Conservation (phyloP, 192 early-diverging fungal genomes). For the Linnemannia hyalina region DNA sequence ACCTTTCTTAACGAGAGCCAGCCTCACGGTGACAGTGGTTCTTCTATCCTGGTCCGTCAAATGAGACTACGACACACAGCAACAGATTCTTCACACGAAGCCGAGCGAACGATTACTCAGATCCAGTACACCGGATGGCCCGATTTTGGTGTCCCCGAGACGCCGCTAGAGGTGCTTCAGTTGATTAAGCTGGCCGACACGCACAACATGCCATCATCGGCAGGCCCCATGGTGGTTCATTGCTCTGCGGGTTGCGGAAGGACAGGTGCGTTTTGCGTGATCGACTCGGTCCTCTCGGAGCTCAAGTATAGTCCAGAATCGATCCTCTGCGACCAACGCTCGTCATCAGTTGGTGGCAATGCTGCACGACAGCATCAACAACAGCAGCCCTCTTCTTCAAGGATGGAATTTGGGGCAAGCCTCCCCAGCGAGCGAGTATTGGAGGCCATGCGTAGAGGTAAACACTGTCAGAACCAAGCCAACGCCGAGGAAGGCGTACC, state of each 20-base stretch:
- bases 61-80: constrained; percentile 46
- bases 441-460: background rate
- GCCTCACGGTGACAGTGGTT: constrained; percentile 55
- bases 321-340: background rate
- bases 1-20: constrained; percentile 65
- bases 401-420: background rate
- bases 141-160: constrained; percentile 89
- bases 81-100: constrained; percentile 9
- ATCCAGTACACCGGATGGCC: constrained; percentile 92
- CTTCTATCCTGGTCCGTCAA: constrained; percentile 69
- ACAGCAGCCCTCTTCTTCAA: background rate
- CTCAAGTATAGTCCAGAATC: constrained; percentile 15
- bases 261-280: constrained; percentile 72
- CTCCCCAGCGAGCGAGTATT: background rate
- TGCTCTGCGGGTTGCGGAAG: constrained; percentile 73
- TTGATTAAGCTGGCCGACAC: constrained; percentile 54
- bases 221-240: constrained; percentile 64
- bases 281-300: constrained; percentile 63
- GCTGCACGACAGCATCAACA: background rate
- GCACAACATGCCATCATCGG: constrained; percentile 26
- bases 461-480: background rate
- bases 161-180: constrained; percentile 74
- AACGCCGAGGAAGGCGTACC: background rate
- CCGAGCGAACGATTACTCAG: constrained; percentile 72
- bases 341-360: background rate